phyloP scores from a whole-genome alignment of 2,329 filamentous ascomycete species.

The Fusarium continuum region DNA sequence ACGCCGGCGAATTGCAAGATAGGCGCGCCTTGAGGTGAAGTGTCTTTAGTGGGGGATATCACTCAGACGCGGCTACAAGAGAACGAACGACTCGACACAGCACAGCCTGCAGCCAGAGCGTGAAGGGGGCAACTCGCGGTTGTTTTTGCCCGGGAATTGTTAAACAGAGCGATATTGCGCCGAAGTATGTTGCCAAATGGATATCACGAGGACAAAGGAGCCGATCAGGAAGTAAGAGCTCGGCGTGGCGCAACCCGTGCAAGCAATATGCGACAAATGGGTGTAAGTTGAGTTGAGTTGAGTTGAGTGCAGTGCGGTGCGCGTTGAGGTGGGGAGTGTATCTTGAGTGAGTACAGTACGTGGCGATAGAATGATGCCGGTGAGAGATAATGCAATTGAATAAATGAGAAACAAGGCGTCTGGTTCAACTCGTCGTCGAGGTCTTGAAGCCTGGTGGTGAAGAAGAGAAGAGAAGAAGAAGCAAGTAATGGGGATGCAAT shows the following conservation, averaged over 20 bases:
- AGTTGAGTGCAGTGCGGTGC: background rate
- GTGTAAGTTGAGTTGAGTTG: background rate
- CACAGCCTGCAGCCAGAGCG: no score
- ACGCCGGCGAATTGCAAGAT: no score
- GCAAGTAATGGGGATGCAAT: background rate
- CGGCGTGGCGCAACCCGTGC: background rate
- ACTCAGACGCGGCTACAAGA: no score
- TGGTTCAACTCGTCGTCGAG: background rate
- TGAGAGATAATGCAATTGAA: background rate
- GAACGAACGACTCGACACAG: no score
- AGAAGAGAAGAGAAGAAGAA: conserved; percentile 1
- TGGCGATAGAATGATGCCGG: no score
- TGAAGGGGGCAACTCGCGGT: background rate
- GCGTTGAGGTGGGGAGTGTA: background rate
- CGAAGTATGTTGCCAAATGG: background rate
- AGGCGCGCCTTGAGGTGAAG: no score
- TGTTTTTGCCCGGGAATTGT: background rate
- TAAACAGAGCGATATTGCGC: background rate
- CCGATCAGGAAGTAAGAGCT: background rate
- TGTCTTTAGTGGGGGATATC: no score
- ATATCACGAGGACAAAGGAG: background rate
- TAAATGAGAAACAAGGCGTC: background rate
- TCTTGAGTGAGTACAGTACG: no score
- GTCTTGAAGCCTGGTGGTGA: background rate
- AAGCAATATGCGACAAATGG: background rate